Conservation (phyloP, 257 asterid genomes). For the Gardenia jasminoides region DNA sequence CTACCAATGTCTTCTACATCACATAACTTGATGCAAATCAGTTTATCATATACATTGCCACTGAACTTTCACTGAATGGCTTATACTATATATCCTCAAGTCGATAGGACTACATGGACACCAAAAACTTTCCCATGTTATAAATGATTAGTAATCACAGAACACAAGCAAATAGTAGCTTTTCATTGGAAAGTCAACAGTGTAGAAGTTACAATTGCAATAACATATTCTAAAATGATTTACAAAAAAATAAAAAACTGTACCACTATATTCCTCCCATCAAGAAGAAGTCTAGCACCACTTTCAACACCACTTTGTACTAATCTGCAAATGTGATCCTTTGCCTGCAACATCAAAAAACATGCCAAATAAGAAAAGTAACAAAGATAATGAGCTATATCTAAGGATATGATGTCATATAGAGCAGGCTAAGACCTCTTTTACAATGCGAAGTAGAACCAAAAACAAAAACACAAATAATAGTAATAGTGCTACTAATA, state of each 20-base stretch:
- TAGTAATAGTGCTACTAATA: no score
- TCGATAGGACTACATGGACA: neutral
- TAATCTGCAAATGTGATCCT: conserved; percentile 40
- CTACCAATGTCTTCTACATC: neutral
- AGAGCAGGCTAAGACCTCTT: neutral
- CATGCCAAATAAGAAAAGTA: conserved; percentile 4
- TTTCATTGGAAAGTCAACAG: neutral
- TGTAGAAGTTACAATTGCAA: neutral
- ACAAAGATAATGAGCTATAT: neutral
- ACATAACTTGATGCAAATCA: no score
- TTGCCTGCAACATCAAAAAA: conserved; percentile 31
- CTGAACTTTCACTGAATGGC: neutral
- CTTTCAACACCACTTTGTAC: conserved; percentile 37
- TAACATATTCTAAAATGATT: neutral
- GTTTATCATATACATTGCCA: no score
- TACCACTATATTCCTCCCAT: conserved; percentile 50
- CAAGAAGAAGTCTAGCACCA: conserved; percentile 50
- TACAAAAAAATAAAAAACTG: conserved; percentile 7
- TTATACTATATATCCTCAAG: neutral
- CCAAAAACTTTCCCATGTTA: neutral
- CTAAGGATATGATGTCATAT: neutral
- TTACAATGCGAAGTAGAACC: neutral
- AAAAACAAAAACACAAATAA: neutral
- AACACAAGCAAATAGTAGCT: neutral
- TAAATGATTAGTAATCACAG: neutral